phyloP scores from a whole-genome alignment of 345 rosid genomes.

The Eucalyptus cloeziana region DNA sequence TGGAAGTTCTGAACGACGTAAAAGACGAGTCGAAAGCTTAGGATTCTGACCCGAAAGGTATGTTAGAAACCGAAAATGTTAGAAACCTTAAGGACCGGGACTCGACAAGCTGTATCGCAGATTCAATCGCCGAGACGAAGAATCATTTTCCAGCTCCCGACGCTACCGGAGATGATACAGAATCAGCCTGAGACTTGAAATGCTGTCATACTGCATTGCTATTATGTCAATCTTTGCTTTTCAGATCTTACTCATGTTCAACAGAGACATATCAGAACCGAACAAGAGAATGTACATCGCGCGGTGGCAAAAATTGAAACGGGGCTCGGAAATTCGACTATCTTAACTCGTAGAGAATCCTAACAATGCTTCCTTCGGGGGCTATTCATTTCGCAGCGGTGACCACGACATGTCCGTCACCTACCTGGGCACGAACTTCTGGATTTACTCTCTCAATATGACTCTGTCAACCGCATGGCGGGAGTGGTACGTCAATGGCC shows the following conservation, averaged over 20 bases:
- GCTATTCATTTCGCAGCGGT: neutral
- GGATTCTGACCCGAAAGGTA: neutral
- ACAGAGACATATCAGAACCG: neutral
- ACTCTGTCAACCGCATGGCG: constrained; percentile 4
- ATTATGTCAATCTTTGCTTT: neutral
- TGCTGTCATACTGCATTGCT: neutral
- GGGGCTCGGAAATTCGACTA: neutral
- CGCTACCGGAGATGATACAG: neutral
- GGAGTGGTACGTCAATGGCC: constrained; percentile 13
- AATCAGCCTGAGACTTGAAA: neutral
- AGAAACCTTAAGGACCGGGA: neutral
- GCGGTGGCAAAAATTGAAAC: neutral
- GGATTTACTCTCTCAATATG: constrained; percentile 3
- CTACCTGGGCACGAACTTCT: constrained; percentile 3
- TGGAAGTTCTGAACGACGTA: neutral
- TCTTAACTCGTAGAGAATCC: neutral
- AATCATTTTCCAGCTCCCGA: neutral
- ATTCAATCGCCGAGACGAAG: neutral
- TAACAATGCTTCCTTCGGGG: neutral
- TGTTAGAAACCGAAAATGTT: neutral
- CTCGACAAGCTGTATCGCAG: neutral
- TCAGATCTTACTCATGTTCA: neutral
- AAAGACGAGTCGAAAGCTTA: neutral
- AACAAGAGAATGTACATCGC: neutral
- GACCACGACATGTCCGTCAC: constrained; percentile 17